Base-by-base conservation (phyloP, 257 asterid genomes). In the Lavandula angustifolia region DNA sequence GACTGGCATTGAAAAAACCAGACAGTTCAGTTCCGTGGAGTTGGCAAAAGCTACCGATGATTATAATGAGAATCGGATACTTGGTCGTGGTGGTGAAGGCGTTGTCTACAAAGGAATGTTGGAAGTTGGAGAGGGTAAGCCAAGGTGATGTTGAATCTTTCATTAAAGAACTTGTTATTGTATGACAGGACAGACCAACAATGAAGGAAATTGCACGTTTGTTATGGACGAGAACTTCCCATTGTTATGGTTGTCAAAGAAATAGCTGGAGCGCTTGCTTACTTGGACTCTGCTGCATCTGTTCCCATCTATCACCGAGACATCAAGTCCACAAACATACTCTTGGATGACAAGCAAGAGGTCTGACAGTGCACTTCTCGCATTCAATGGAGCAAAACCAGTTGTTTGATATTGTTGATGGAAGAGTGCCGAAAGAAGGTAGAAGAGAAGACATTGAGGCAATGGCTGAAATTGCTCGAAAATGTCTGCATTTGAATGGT, bases 211-310 rank as follows among this genome's bases (percentile, higher is more conserved):
- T n/a, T n/a, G n/a, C n/a, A n/a, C n/a, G 53, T 78, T 73, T 64
- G 17, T 78, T 7, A 76, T 78, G 1, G 38, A 41, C 2, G 83
- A 78, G 32, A 78, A 78, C 1, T 48, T 71, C 17, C 67, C 80
- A 0, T 42, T 78, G 27, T 22, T 68, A 3, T 78, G 83, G 83
- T 76, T 12, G 75, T 79, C 0, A 73, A 37, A 10, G 80, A 80
- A 17, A 74, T 76, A 29, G 78, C 85, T 0, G 70, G 69, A n/a
- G 80, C 82, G 4, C 70, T 73, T 11, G 61, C 81, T 9, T 80
- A 80, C 67, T 38, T 80, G 68, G 82, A 76, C 71, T 76, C 72
- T 2, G 64, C 80, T 48, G 75, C 85, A 48, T 67, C 80, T 9
- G 44, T 55, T 3, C 82, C 82, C 2, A 70, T 76, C n/a, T 76